These are phyloP conservation scores for Themeda triandra DNA, from an alignment of 176 grass and related monocot genomes.

Conservation along the genomic window DNA sequence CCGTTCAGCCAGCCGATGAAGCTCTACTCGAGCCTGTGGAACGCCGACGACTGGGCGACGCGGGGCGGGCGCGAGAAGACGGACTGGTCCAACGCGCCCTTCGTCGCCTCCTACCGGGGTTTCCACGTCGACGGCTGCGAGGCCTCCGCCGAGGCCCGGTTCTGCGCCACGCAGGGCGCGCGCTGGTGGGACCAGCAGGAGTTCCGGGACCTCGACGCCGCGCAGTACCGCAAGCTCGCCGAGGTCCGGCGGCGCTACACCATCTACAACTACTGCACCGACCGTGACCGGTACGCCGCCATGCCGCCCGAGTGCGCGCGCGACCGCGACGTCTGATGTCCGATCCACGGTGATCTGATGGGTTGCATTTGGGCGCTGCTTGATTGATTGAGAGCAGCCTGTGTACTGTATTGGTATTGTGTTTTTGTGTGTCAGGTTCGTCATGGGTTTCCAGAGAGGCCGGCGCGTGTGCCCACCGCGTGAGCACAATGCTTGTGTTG, in stretches of 20 bases:
- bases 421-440: too few relatives aligned
- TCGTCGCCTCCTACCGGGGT: constrained; percentile 61
- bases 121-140: constrained; percentile 87
- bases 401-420: too few relatives aligned
- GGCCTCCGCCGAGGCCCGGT: constrained; percentile 52
- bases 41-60: constrained; percentile 79
- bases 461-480: too few relatives aligned
- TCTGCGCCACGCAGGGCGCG: constrained; percentile 62
- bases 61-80: constrained; percentile 75
- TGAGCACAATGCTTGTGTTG: too few relatives aligned
- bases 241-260: constrained; percentile 41
- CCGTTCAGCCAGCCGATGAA: constrained; percentile 89
- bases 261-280: constrained; percentile 88
- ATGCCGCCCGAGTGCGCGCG: constrained; percentile 53
- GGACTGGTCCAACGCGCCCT: constrained; percentile 71
- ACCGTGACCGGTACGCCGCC: constrained; percentile 10
- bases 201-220: constrained; percentile 64
- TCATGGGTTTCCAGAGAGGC: too few relatives aligned
- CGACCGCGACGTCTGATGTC: constrained; percentile 51
- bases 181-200: constrained; percentile 72
- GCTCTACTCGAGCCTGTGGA: constrained; percentile 84
- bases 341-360: too few relatives aligned
- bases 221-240: constrained; percentile 44
- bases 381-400: too few relatives aligned
- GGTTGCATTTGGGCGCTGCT: too few relatives aligned